phyloP scores from a whole-genome alignment of 208 protist species.

The Leishmania amazonensis region DNA sequence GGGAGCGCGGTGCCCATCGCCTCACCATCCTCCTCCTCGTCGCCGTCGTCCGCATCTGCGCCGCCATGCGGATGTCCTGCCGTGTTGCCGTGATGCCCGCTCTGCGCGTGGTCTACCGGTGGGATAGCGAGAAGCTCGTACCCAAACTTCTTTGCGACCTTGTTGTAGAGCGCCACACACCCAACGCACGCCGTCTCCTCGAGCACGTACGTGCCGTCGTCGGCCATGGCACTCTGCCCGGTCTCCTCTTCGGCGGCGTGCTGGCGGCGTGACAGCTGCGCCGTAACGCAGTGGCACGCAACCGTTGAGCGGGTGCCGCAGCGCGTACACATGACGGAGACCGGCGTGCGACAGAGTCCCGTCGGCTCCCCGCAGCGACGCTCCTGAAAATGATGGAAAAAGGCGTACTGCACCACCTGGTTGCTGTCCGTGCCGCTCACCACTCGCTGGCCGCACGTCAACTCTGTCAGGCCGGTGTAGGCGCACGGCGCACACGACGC shows the following conservation, averaged over 20 bases:
- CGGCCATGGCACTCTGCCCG: conserved; percentile 17
- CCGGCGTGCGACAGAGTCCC: conserved; percentile 48
- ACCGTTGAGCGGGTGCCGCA: conserved; percentile 64
- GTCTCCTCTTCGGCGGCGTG: conserved; percentile 12
- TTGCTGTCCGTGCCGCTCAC: conserved; percentile 61
- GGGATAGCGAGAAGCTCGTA: conserved; percentile 38
- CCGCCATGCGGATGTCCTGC: neutral
- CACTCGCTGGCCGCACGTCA: conserved; percentile 84
- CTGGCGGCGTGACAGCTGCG: conserved; percentile 27
- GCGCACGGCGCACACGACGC: conserved; percentile 72
- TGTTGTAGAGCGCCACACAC: conserved; percentile 82
- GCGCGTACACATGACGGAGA: conserved; percentile 65
- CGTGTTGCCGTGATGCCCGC: neutral
- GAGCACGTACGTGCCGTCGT: conserved; percentile 31
- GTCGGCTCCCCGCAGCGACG: conserved; percentile 56
- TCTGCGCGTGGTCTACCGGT: conserved; percentile 14
- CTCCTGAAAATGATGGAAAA: conserved; percentile 79
- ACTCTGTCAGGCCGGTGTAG: conserved; percentile 65
- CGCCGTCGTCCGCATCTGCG: conserved; percentile 18
- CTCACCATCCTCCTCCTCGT: conserved; percentile 33
- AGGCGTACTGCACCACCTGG: conserved; percentile 48
- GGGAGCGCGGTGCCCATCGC: conserved; percentile 32
- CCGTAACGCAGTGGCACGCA: conserved; percentile 53
- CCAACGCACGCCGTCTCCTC: conserved; percentile 65
- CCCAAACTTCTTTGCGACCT: conserved; percentile 63